Evolutionary conservation across 2,329 filamentous ascomycete genomes (phyloP), one percentile per base, ranked within the genome.

Genomic region (Colletotrichum paranaense): DNA sequence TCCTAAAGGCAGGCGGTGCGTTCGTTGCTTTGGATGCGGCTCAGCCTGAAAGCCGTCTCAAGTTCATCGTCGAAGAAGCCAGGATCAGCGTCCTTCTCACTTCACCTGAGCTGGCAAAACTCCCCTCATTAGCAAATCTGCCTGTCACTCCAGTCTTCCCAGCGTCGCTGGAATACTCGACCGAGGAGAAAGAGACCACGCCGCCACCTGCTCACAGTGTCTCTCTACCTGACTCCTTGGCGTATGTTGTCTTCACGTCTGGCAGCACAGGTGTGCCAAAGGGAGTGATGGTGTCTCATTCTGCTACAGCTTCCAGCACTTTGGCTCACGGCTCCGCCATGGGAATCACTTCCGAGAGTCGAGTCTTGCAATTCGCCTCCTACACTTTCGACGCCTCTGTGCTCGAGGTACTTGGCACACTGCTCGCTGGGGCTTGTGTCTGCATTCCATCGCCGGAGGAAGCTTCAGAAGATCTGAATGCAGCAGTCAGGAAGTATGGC

Each of bases 311-410:
- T 8, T 60, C 57, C n/a, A 32, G 57, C 35, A 32, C 57, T 60
- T 19, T 60, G n/a, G 35, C 35, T 19, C 35, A 32, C 35, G 26
- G 57, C 12, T 42, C 57, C 22, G n/a, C 57, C 28, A 32, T 60
- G 26, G 57, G 28, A 22, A 42, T 60, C 19, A 28, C n/a, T 22
- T 32, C n/a, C 11, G 22, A 42, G 57, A 74, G 67, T 26, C 68
- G 77, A 19, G 74, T 76, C 3, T 68, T 79, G 7, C 75, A 80
- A 62, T 79, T 77, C 62, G 71, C 75, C 32, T 75, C 80, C 2
- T 82, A 84, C 71, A 82, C 80, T 6, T 85, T 84, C 42, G 83
- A 84, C 72, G 81, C 80, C 57, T 80, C 80, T 46, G 74, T 84
- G 1, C 76, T 77, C 24, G 82, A 84, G 56, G 82, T 84, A 71